phyloP scores from a whole-genome alignment of 345 rosid genomes.

The thale cress (Arabidopsis thaliana) region TAIR10.1 NC_003076.8:24627001-24627500 shows the following conservation, averaged over 20 bases:
- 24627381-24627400: neutral
- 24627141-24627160: conserved; percentile 32
- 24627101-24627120: conserved; percentile 10
- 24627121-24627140: conserved; percentile 25
- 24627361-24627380: neutral
- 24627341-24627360: neutral
- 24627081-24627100: neutral
- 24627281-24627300: conserved; percentile 6
- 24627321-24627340: conserved; percentile 21
- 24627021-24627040: conserved; percentile 1
- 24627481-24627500: neutral
- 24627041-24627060: conserved; percentile 12
- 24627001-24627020: neutral
- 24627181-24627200: neutral
- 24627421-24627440: neutral
- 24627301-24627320: conserved; percentile 27
- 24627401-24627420: neutral
- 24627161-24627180: conserved; percentile 19
- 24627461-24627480: neutral
- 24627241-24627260: conserved; percentile 12
- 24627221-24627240: conserved; percentile 38
- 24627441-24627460: neutral
- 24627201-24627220: conserved; percentile 35
- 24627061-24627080: neutral
- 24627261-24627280: conserved; percentile 32